Base-by-base conservation (phyloP, 169 alveolate species). In the Cryptosporidium ryanae region DNA sequence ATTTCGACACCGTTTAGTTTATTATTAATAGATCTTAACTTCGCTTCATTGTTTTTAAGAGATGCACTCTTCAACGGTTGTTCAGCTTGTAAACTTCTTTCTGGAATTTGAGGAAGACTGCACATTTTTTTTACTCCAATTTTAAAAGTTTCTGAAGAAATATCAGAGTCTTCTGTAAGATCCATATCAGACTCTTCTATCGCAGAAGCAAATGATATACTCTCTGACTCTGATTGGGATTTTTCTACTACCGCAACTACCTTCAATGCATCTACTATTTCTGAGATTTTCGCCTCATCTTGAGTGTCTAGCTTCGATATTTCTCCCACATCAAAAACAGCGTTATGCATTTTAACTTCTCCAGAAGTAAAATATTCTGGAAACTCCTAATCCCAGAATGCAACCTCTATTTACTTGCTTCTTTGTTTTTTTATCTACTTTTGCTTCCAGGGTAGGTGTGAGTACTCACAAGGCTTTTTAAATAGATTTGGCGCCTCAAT, bases 111-210 rank as follows among this genome's bases (percentile, higher is more conserved):
- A 32, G 87, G 87, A 27, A 55, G 27, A 76, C 71, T 61, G 23
- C 59, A 57, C 23, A 55, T 18, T 54, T 68, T 68, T 54, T 64
- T 68, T 25, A 10, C 49, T 5, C 15, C 52, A 31, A 29, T 15
- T 5, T 59, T 59, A n/a, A 52, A 17, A 10, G 70, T 15, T 23
- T 50, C 43, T 38, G 54, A 43, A 12, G 52, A n/a, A 38, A 38
- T 38, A 34, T 76, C 71, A 6, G 65, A 70, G 18, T 61, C 87
- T 31, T 76, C 87, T 18, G 63, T 55, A 43, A 55, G 71, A 10
- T 76, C 87, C 25, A 76, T 76, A 23, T 76, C 87, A 13, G 87
- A 76, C 13, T 76, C 87, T 31, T 76, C 87, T 25, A 76, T 27
- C 34, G 87, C 87, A 44, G 87, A 76, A 38, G 71, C 13, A 55